Evolutionary conservation across 2,329 filamentous ascomycete genomes (phyloP).

Genomic region (Lasiodiplodia sp.): DNA sequence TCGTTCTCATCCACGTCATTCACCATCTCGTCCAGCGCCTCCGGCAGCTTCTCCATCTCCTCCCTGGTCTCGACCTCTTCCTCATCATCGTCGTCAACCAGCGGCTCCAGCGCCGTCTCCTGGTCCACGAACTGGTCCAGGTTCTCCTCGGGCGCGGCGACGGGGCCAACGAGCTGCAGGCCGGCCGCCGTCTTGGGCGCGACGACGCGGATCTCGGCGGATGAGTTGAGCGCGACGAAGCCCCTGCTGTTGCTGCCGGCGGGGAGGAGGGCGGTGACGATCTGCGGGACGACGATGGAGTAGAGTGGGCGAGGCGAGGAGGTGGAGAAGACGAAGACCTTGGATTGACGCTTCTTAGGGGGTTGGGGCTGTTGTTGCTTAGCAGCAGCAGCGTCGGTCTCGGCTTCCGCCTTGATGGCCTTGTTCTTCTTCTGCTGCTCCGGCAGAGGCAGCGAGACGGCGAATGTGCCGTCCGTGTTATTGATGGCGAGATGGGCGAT

Average conservation of each 20-base stretch:
- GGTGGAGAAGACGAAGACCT: conserved; percentile 71
- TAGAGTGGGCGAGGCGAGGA: conserved; percentile 66
- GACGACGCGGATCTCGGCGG: conserved; percentile 70
- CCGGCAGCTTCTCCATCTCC: conserved; percentile 43
- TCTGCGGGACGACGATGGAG: conserved; percentile 60
- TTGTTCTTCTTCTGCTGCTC: conserved; percentile 38
- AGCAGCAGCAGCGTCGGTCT: conserved; percentile 9
- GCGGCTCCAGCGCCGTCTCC: conserved; percentile 30
- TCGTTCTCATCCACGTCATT: conserved; percentile 54
- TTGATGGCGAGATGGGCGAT: conserved; percentile 74
- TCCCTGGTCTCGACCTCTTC: conserved; percentile 34
- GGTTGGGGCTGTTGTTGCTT: conserved; percentile 1
- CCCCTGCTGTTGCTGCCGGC: conserved; percentile 66
- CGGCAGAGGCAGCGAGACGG: conserved; percentile 45
- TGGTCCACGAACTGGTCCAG: conserved; percentile 39
- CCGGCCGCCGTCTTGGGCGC: conserved; percentile 38
- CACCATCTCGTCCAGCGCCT: neutral
- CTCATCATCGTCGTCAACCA: conserved; percentile 31
- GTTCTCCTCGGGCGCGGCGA: conserved; percentile 36
- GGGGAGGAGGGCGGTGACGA: conserved; percentile 72
- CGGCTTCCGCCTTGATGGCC: neutral
- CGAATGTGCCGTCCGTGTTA: conserved; percentile 56
- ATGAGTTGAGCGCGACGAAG: conserved; percentile 78
- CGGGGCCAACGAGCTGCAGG: conserved; percentile 41
- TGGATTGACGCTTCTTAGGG: conserved; percentile 41